Percentiles rank a stretch among this genome's conserved stretches.
phyloP scores from a whole-genome alignment of 495 filamentous ascomycete genomes.

The Penicillium malachiteum region DNA sequence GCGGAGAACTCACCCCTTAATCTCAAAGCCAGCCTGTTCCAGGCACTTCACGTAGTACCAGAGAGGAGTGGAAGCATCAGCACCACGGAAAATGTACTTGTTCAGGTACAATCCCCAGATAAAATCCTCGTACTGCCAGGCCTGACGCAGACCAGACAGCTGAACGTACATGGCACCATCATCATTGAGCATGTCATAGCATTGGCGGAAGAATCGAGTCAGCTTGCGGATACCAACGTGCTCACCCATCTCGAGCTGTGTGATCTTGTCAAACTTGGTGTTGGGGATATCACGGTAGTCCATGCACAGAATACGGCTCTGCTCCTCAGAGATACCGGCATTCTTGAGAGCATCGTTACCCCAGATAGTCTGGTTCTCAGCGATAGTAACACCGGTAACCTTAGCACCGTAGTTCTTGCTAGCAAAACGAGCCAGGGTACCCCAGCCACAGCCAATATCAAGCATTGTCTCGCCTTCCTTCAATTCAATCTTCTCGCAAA shows the following conservation, averaged over 20 bases:
- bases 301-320: slow-evolving; percentile 61
- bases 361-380: slow-evolving; percentile 78
- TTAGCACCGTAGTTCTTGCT: slow-evolving; percentile 74
- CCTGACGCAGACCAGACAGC: slow-evolving; percentile 76
- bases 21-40: slow-evolving; percentile 70
- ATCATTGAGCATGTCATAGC: slow-evolving; percentile 83
- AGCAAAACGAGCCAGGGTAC: slow-evolving; percentile 78
- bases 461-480: slow-evolving; percentile 69
- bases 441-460: slow-evolving; percentile 87
- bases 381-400: slow-evolving; percentile 77
- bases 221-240: slow-evolving; percentile 83
- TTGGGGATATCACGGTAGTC: slow-evolving; percentile 79
- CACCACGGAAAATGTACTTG: slow-evolving; percentile 88
- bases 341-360: slow-evolving; percentile 60
- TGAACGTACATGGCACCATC: slow-evolving; percentile 84
- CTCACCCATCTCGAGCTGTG: slow-evolving; percentile 87
- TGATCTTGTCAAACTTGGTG: slow-evolving; percentile 76
- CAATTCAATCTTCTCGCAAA: slow-evolving; percentile 81
- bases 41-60: slow-evolving; percentile 67
- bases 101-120: slow-evolving; percentile 91
- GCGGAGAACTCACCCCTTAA: slow-evolving; percentile 35
- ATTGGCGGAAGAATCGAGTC: slow-evolving; percentile 64
- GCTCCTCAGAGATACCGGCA: slow-evolving; percentile 53
- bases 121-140: slow-evolving; percentile 87
- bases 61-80: slow-evolving; percentile 80